Evolutionary conservation across 306 rosid species (phyloP).

Genomic region (Corylus americana): DNA sequence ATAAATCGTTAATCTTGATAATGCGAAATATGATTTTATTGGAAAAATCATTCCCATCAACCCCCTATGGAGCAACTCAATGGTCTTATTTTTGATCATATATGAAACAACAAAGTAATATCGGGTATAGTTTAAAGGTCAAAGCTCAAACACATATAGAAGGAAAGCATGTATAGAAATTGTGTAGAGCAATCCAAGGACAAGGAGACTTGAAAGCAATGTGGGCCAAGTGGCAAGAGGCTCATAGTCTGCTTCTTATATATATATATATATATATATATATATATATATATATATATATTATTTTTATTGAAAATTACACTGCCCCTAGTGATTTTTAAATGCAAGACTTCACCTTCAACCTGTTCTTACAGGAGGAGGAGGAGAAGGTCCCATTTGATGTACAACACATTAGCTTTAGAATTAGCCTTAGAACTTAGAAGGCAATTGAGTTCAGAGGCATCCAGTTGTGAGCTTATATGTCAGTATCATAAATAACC

Average conservation of each 20-base stretch:
- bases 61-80: neutral
- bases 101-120: neutral
- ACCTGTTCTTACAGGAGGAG: neutral
- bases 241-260: neutral
- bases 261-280: neutral
- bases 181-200: neutral
- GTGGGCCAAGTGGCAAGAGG: neutral
- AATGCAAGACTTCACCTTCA: neutral
- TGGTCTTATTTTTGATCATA: neutral
- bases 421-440: neutral
- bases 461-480: neutral
- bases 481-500: neutral
- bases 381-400: neutral
- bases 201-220: neutral
- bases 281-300: neutral
- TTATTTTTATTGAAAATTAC: neutral
- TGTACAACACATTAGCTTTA: neutral
- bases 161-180: no score
- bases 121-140: no score
- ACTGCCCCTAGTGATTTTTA: no score
- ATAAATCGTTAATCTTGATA: no score
- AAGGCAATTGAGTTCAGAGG: neutral
- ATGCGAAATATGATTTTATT: no score
- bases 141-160: no score
- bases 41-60: neutral